These are phyloP conservation scores for Salix udensis DNA, from an alignment of 345 rosid genomes.

Conservation along the genomic window DNA sequence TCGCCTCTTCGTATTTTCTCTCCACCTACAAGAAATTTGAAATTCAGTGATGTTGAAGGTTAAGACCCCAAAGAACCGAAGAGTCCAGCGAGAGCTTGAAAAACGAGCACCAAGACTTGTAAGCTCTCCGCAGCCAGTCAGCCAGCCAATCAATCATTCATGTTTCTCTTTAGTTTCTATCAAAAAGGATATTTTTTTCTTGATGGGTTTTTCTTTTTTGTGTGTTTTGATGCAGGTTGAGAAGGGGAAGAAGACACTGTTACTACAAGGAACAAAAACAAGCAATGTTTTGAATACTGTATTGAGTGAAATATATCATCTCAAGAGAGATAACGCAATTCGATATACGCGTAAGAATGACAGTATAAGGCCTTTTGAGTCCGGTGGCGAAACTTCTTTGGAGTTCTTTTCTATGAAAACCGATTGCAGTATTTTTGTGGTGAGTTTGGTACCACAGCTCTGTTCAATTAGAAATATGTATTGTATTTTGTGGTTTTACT, in stretches of 20 bases:
- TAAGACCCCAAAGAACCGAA: constrained; percentile 47
- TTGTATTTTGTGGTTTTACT: not conserved
- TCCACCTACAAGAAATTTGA: not conserved
- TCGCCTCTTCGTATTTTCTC: too few relatives aligned
- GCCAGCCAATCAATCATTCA: too few relatives aligned
- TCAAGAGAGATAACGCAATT: constrained; percentile 70
- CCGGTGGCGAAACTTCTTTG: constrained; percentile 84
- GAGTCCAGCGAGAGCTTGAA: constrained; percentile 56
- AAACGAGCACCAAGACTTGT: constrained; percentile 77
- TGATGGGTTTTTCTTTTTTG: not conserved
- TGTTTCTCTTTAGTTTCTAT: too few relatives aligned
- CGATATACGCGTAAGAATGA: constrained; percentile 86
- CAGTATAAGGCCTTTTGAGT: constrained; percentile 86
- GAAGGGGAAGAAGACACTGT: constrained; percentile 85
- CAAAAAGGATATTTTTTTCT: not conserved
- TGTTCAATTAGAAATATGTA: too few relatives aligned
- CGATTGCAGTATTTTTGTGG: constrained; percentile 89
- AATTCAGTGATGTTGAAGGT: constrained; percentile 39
- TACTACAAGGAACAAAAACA: constrained; percentile 88
- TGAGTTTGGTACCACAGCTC: constrained; percentile 23
- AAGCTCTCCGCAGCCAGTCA: constrained; percentile 9
- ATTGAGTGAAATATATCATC: constrained; percentile 58
- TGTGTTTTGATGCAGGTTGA: constrained; percentile 54
- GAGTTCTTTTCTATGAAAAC: constrained; percentile 92
- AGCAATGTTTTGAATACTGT: constrained; percentile 62